Evolutionary conservation across 148 eudicot species (phyloP), one percentile per base, ranked within the genome.

Genomic region (Vaccinium darrowii): DNA sequence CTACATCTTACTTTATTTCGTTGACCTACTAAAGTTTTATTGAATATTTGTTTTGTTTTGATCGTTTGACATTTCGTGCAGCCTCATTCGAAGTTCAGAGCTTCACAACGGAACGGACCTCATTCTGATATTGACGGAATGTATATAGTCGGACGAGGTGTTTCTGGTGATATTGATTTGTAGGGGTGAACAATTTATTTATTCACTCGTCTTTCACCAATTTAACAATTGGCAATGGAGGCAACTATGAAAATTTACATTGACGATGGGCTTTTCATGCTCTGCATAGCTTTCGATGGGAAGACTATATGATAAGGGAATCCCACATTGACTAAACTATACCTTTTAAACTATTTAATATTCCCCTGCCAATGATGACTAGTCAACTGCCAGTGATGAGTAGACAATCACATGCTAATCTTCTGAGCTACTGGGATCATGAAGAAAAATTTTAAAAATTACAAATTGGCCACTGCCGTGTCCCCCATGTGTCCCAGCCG

Each of bases 41-140:
- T 27, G 27, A 27, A 27, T 27, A 27, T 27, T 27, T 27, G 27
- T 27, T 27, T 27, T 27, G 27, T 27, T 27, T 27, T 27, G 27
- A 27, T 27, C 27, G 0, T 27, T 27, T 27, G 27, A 30, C 0
- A 30, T 30, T 30, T 30, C 33, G 1, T 1, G 33, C 33, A 30
- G 33, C 33, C 33, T 30, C 33, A 1, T 30, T 30, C 30, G 98
- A 94, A 90, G 95, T 92, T 3, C 93, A 92, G 92, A 91, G 96
- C 80, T 96, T 94, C 81, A 98, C 96, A 5, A 90, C 93, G 1
- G 98, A 96, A 86, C 91, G 92, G 1, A 92, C 93, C 89, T 96
- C 65, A 92, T 90, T 53, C 94, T 1, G 92, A 96, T 81, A 85
- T 88, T 12, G 93, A 89, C 9, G 98, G 98, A 51, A 94, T 93